Evolutionary conservation across 1,284 basidiomycete genomes (phyloP), one percentile per base, ranked within the genome.

Genomic region (Cryptococcus maquisensis): DNA sequence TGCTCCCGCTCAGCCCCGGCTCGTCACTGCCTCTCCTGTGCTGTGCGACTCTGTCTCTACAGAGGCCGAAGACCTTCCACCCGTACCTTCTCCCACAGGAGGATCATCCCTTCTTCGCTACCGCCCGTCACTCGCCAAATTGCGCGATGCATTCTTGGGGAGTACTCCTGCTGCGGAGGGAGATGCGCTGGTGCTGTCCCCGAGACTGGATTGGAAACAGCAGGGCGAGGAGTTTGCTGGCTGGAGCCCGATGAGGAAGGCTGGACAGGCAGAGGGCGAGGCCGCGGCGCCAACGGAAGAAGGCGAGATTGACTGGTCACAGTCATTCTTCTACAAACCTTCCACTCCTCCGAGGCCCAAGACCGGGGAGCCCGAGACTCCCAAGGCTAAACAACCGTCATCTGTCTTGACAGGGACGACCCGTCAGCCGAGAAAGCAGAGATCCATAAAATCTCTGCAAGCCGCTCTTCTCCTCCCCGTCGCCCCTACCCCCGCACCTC

Each of bases 261-360:
- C 4, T 16, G 42, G 15, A 13, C 37, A 39, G 15, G 23, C 7
- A 24, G 32, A 48, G 42, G 44, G 48, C 26, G 50, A 51, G 38
- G 46, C 44, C 12, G 35, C 13, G 36, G 15, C 55, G 39, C 41
- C 15, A n/a, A 24, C 20, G 24, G 23, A 36, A 23, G 23, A 44
- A 16, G 39, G 13, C 15, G 49, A 48, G 13, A 69, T 72, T 48
- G 74, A 76, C 57, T 76, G 71, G 54, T 64, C 72, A 6, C 69
- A 72, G 57, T 74, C 72, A 15, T 76, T 76, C 67, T 76, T 76
- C 61, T 76, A 76, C 61, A 72, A 72, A 55, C 74, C 74, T 7
- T 42, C 62, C 1, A 76, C 74, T 0, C 74, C 74, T 13, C 72
- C 70, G 10, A 60, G n/a, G 4, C 26, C n/a, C 9, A 48, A 47